Percentiles rank a stretch among this genome's conserved stretches.
Conservation (phyloP, 208 protist species). For the Leishmania amazonensis region DNA sequence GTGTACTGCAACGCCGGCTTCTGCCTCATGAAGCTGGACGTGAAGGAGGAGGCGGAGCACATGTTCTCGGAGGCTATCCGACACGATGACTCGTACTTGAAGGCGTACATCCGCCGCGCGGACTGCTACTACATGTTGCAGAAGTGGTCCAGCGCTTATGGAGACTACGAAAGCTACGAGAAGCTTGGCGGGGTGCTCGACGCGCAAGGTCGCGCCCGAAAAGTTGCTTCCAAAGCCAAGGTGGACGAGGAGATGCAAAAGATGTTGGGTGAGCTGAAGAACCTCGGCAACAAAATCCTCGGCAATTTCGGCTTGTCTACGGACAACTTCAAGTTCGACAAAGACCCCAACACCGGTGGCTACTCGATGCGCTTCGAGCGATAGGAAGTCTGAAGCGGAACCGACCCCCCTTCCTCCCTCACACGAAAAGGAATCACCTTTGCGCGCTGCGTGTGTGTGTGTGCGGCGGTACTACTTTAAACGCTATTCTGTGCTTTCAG, state of each 20-base stretch:
- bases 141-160: slow-evolving; percentile 86
- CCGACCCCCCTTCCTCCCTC: background rate
- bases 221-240: slow-evolving; percentile 76
- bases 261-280: slow-evolving; percentile 96
- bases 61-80: slow-evolving; percentile 86
- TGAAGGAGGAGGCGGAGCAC: slow-evolving; percentile 75
- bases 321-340: slow-evolving; percentile 98
- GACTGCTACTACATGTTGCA: slow-evolving; percentile 87
- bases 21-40: slow-evolving; percentile 70
- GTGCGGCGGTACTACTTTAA: background rate
- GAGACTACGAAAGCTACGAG: slow-evolving; percentile 90
- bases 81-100: slow-evolving; percentile 79
- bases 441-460: background rate
- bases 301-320: slow-evolving; percentile 96
- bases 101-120: slow-evolving; percentile 86
- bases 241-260: slow-evolving; percentile 94
- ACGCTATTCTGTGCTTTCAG: background rate
- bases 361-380: slow-evolving; percentile 96
- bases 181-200: slow-evolving; percentile 70
- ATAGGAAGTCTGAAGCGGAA: background rate
- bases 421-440: background rate
- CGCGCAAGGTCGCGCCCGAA: slow-evolving; percentile 41
- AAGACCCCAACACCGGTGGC: slow-evolving; percentile 92
- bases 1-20: slow-evolving; percentile 87
- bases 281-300: slow-evolving; percentile 96